Evolutionary conservation across 768 basidiomycete genomes (phyloP).

Genomic region (Leccinellum albellum): DNA sequence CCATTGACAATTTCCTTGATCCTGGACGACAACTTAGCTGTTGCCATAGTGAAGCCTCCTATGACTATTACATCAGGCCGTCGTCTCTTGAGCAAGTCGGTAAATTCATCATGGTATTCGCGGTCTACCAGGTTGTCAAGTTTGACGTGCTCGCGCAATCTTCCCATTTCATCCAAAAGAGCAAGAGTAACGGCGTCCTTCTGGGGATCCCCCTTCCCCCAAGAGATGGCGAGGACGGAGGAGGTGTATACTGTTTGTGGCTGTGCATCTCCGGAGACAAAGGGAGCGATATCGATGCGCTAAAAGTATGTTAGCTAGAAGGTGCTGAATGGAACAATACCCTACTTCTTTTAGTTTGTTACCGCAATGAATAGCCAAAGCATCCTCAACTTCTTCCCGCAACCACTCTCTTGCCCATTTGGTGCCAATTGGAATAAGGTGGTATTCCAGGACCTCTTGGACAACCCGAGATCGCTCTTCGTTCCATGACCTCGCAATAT

Average conservation of each 20-base stretch:
- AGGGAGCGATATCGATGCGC: constrained; percentile 85
- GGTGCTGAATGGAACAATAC: constrained; percentile 17
- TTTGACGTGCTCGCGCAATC: constrained; percentile 84
- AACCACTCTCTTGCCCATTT: constrained; percentile 90
- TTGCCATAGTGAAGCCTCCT: constrained; percentile 84
- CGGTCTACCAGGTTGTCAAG: constrained; percentile 81
- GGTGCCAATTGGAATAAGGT: constrained; percentile 79
- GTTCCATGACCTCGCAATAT: constrained; percentile 89
- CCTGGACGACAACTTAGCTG: constrained; percentile 61
- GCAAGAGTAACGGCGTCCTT: constrained; percentile 86
- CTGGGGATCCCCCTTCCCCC: constrained; percentile 92
- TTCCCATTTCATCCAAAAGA: constrained; percentile 83
- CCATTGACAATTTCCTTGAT: constrained; percentile 55
- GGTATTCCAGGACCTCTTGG: constrained; percentile 71
- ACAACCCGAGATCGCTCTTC: constrained; percentile 75
- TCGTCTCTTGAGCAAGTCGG: constrained; percentile 75
- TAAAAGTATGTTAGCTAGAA: constrained; percentile 31
- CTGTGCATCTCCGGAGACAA: constrained; percentile 55
- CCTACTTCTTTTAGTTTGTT: constrained; percentile 66
- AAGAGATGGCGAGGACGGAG: constrained; percentile 84
- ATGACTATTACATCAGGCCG: constrained; percentile 86
- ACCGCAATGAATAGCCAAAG: constrained; percentile 64
- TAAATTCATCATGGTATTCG: constrained; percentile 68
- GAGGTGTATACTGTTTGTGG: constrained; percentile 70
- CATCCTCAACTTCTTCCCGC: constrained; percentile 87